Evolutionary conservation across 345 rosid species (phyloP).

Genomic region (Eucalyptus marginata): DNA sequence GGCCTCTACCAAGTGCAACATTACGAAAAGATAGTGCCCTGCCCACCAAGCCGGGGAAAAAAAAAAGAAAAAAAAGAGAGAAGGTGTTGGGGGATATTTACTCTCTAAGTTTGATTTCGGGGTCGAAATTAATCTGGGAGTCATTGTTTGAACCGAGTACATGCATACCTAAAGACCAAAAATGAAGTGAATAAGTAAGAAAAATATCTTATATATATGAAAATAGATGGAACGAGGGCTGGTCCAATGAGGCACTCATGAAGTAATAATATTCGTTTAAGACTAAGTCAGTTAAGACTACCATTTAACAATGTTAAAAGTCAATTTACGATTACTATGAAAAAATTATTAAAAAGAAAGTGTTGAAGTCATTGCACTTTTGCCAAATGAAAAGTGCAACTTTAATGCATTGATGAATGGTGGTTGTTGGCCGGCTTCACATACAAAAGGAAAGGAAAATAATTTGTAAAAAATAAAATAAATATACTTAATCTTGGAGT

Average conservation of each 20-base stretch:
- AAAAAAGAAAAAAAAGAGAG: neutral
- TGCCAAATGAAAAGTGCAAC: no score
- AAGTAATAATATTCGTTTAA: neutral
- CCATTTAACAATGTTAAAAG: neutral
- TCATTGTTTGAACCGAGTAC: neutral
- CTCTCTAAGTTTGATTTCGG: neutral
- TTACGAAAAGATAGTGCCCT: neutral
- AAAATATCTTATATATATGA: neutral
- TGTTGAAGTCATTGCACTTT: no score
- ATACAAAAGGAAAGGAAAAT: no score
- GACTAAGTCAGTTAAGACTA: neutral
- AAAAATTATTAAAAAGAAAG: no score
- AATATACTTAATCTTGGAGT: no score
- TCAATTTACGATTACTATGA: rapidly evolving
- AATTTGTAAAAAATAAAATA: no score
- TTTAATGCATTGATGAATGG: no score
- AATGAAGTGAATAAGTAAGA: neutral
- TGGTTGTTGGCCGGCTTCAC: no score
- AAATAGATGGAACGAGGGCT: neutral
- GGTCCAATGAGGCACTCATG: neutral
- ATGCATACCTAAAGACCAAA: neutral
- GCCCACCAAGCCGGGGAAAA: neutral
- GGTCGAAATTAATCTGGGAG: neutral
- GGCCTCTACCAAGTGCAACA: neutral
- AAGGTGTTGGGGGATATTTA: neutral